Percentiles rank a stretch among this genome's conserved stretches.
Evolutionary conservation across 495 filamentous ascomycete genomes (phyloP).

Genomic region (Podospora didyma): DNA sequence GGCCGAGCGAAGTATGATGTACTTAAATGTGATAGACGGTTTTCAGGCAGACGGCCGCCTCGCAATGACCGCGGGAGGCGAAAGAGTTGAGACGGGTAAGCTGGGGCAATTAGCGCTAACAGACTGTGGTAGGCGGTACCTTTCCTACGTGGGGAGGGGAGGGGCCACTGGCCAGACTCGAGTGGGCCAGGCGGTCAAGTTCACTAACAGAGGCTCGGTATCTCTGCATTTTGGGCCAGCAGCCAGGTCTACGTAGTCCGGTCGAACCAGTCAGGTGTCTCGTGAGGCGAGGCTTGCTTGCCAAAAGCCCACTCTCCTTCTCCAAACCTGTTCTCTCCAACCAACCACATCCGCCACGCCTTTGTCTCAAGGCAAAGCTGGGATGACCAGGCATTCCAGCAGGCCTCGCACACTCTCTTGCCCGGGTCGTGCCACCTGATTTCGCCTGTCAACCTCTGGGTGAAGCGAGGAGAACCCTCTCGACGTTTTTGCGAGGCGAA

Average conservation of each 20-base stretch:
- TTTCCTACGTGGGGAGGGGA: background rate
- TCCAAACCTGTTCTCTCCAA: too few species aligned
- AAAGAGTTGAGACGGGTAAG: conserved; percentile 6
- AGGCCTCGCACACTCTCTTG: too few species aligned
- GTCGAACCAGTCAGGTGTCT: background rate
- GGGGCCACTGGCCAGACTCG: background rate
- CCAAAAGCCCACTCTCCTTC: too few species aligned
- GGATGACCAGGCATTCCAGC: too few species aligned
- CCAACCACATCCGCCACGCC: too few species aligned
- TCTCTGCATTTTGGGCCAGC: background rate
- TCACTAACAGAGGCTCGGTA: background rate
- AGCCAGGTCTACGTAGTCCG: background rate
- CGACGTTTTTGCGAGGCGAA: background rate
- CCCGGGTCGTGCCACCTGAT: too few species aligned
- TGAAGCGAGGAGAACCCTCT: background rate
- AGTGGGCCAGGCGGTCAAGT: background rate
- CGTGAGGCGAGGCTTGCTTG: background rate
- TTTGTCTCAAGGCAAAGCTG: too few species aligned
- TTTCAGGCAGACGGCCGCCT: conserved; percentile 24
- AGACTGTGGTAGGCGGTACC: conserved; percentile 26
- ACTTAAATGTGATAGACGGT: conserved; percentile 22
- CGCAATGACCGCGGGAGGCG: conserved; percentile 13
- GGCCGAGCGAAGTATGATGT: conserved; percentile 14
- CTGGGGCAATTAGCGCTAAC: conserved; percentile 16
- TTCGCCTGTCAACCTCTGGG: background rate